phyloP scores from a whole-genome alignment of 495 filamentous ascomycete species.

The Tuber indicum region DNA sequence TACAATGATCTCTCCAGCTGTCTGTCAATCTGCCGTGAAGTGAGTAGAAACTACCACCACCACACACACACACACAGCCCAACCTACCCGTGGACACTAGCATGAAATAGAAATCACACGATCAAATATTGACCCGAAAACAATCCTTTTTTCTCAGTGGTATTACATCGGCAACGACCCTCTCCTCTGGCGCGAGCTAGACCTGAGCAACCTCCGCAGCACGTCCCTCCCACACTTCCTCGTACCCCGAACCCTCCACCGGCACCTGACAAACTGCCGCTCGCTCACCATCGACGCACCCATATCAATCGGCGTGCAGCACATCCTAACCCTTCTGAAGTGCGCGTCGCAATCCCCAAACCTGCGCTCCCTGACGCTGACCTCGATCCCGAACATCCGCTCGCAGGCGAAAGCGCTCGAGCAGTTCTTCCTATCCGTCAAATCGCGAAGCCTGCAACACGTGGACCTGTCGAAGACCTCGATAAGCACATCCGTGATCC shows the following conservation, averaged over 20 bases:
- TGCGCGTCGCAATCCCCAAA: slow-evolving; percentile 18
- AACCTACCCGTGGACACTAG: neutral
- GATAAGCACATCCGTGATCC: slow-evolving; percentile 27
- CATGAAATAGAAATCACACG: neutral
- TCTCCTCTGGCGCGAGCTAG: slow-evolving; percentile 29
- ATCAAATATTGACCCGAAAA: neutral
- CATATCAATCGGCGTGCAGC: slow-evolving; percentile 8
- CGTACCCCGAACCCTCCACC: slow-evolving; percentile 16
- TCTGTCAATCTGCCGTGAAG: slow-evolving; percentile 35
- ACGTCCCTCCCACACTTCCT: slow-evolving; percentile 19
- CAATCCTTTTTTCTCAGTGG: slow-evolving; percentile 19
- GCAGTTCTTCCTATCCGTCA: slow-evolving; percentile 27
- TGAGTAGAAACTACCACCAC: slow-evolving; percentile 14
- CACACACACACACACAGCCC: neutral
- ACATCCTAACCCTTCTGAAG: slow-evolving; percentile 21
- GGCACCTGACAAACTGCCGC: slow-evolving; percentile 18
- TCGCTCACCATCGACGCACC: slow-evolving; percentile 29
- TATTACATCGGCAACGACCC: slow-evolving; percentile 33
- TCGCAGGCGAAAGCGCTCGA: slow-evolving; percentile 17
- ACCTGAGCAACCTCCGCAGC: slow-evolving; percentile 29
- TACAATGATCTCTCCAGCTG: slow-evolving; percentile 34
- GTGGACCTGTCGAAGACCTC: slow-evolving; percentile 32
- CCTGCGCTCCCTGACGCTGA: slow-evolving; percentile 17
- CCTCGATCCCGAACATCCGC: slow-evolving; percentile 22
- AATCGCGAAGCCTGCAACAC: slow-evolving; percentile 19